Base-by-base conservation (phyloP, 1,284 basidiomycete genomes). In the Phellopilus nigrolimitatus region DNA sequence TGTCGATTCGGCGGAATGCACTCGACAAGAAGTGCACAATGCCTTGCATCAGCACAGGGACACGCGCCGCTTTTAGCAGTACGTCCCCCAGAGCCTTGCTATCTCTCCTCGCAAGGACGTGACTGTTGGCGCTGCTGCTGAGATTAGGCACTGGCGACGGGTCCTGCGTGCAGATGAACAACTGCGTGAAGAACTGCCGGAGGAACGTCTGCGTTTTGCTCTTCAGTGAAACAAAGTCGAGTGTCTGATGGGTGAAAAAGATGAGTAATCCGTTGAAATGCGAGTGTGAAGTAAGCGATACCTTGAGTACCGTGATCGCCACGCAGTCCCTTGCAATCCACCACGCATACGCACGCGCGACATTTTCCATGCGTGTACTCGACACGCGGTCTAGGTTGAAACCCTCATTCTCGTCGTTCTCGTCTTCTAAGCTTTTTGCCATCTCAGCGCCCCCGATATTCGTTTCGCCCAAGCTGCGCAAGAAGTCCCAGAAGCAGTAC, bases 401-500 rank as follows among this genome's bases (percentile, higher is more conserved):
- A 5, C 66, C 71, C 13, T 68, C 65, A 24, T 61, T 58, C 36
- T 60, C 56, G 43, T 61, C 53, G 17, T 60, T 55, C 39, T 66
- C 69, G 19, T 78, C 78, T 56, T 73, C 72, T 30, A 79, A 64
- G 54, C 72, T 79, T 62, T 87, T 88, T 59, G 91, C 73, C 43
- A 91, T 73, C 60, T 87, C 88, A 0, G 78, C 76, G 2, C 93
- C 93, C 1, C 92, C 92, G 27, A 95, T 89, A 34, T 71, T 76
- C 13, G 73, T 79, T 67, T 97, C 91, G 13, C 93, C 94, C 25
- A 99, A 72, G 56, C 92, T 91, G 8, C 95, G 86, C 30, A 99
- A 70, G 63, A 98, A 95, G 66, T 99, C 97, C 97, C 97, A 99
- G 5, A 99, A 71, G 59, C 86, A 92, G 68, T 93, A 99, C 64